phyloP scores from a whole-genome alignment of 495 filamentous ascomycete genomes.

The Patellaria atrata region DNA sequence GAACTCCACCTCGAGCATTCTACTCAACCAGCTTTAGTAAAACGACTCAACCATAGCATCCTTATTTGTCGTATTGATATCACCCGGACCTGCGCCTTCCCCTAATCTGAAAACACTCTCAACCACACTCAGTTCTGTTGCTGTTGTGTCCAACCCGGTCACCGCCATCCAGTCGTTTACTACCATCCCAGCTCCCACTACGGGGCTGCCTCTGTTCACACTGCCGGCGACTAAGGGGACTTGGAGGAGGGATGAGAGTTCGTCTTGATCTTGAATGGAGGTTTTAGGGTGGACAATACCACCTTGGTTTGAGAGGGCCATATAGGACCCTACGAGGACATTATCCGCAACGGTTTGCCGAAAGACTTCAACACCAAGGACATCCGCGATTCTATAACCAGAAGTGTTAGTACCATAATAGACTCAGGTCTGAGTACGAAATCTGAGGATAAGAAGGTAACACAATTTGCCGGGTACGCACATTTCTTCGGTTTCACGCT shows the following conservation, averaged over 20 bases:
- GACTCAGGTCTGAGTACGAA: background rate
- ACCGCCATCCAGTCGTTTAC: slow-evolving; percentile 99
- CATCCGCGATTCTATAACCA: slow-evolving; percentile 90
- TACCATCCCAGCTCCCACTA: slow-evolving; percentile 97
- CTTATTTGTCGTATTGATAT: slow-evolving; percentile 70
- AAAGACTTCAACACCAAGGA: slow-evolving; percentile 95
- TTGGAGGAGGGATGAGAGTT: slow-evolving; percentile 84
- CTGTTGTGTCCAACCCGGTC: slow-evolving; percentile 87
- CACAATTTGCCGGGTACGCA: slow-evolving; percentile 36
- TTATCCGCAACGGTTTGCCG: slow-evolving; percentile 95
- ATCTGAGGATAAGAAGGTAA: background rate
- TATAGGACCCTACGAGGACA: slow-evolving; percentile 89
- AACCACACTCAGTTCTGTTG: slow-evolving; percentile 88
- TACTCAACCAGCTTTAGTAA: slow-evolving; percentile 54
- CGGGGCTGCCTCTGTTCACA: slow-evolving; percentile 79
- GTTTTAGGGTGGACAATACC: slow-evolving; percentile 97
- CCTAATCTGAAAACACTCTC: slow-evolving; percentile 90
- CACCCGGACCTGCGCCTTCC: slow-evolving; percentile 63
- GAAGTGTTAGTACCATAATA: no score
- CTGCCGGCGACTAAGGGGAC: slow-evolving; percentile 89
- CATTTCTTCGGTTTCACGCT: slow-evolving; percentile 53
- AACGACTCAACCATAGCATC: slow-evolving; percentile 98
- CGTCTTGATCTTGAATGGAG: slow-evolving; percentile 90
- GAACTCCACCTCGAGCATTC: no score
- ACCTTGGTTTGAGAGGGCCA: slow-evolving; percentile 89